A percentile compares a stretch with the other conserved stretches of the same genome.
Conservation (phyloP, 371 early-diverging fungal genomes). For the Rhizomucor pusillus region DNA sequence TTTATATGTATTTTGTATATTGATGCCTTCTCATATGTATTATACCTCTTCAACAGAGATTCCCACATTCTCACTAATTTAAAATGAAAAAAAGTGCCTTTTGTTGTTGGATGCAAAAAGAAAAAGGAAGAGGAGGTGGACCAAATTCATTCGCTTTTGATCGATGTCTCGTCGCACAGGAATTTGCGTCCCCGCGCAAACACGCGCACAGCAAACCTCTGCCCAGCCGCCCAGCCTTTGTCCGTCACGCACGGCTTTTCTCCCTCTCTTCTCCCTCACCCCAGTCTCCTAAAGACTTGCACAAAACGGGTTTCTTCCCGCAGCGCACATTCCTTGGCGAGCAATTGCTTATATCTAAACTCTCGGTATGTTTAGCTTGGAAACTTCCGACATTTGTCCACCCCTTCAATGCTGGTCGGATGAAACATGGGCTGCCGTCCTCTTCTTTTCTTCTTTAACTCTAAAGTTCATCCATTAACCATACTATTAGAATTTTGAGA, state of each 20-base stretch:
- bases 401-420: neutral
- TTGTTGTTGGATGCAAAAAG: too few species aligned
- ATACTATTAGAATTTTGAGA: neutral
- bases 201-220: too few species aligned
- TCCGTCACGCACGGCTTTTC: neutral
- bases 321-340: neutral
- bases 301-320: neutral
- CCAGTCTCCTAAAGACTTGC: neutral
- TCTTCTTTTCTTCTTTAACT: conserved; percentile 1
- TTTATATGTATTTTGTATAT: too few species aligned
- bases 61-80: too few species aligned
- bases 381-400: too few species aligned
- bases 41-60: too few species aligned
- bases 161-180: too few species aligned
- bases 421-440: neutral
- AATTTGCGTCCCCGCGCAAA: too few species aligned
- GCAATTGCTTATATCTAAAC: neutral
- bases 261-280: conserved; percentile 2
- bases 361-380: conserved; percentile 1
- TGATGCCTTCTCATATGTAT: too few species aligned
- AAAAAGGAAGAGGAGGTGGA: too few species aligned
- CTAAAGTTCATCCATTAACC: neutral
- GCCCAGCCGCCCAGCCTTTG: neutral
- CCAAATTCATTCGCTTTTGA: too few species aligned
- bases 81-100: too few species aligned